phyloP scores from a whole-genome alignment of 140 eudicot species.

The Anethum foeniculum region DNA sequence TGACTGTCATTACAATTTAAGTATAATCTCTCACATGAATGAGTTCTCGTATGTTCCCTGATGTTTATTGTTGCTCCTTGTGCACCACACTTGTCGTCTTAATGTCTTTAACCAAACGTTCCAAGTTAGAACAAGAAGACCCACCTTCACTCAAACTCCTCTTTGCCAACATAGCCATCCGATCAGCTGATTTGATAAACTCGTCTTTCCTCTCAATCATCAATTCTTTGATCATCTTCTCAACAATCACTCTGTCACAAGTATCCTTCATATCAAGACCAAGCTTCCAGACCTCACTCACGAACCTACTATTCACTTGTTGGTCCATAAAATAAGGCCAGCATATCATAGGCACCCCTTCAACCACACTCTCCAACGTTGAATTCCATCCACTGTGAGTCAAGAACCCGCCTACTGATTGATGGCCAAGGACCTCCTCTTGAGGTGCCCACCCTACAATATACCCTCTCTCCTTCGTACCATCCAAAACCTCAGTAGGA shows the following conservation, averaged over 20 bases:
- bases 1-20: neutral
- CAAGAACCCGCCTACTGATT: conserved; percentile 37
- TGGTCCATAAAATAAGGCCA: conserved; percentile 64
- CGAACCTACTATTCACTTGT: conserved; percentile 45
- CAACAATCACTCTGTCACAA: conserved; percentile 44
- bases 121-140: conserved; percentile 28
- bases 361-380: conserved; percentile 42
- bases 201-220: conserved; percentile 46
- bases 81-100: neutral
- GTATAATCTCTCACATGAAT: neutral
- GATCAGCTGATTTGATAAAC: conserved; percentile 25
- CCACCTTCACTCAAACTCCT: conserved; percentile 36
- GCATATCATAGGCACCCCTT: conserved; percentile 62
- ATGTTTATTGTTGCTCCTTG: neutral
- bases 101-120: conserved; percentile 40
- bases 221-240: conserved; percentile 37
- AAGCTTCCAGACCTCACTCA: conserved; percentile 53
- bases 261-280: conserved; percentile 68
- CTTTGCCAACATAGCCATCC: conserved; percentile 41
- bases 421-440: conserved; percentile 54
- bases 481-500: conserved; percentile 32
- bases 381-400: conserved; percentile 76
- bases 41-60: neutral
- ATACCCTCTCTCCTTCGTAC: conserved; percentile 43
- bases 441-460: conserved; percentile 68